Base-by-base conservation (phyloP, 306 rosid species). In the Boehmeria nivea region DNA sequence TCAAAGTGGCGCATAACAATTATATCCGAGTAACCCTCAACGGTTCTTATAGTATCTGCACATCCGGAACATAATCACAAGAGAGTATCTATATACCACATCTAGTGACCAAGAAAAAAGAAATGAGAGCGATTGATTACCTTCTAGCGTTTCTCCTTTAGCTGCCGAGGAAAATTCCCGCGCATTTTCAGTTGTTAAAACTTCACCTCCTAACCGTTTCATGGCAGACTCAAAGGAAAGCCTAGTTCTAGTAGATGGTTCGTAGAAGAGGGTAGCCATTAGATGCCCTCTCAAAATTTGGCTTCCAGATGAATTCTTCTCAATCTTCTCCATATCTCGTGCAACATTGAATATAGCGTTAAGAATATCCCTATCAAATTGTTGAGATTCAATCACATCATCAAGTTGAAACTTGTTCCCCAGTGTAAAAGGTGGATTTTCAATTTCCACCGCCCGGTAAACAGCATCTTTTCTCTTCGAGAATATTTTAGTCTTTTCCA, bases 181-280 rank as follows among this genome's bases (percentile, higher is more conserved):
- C 0, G 97, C 97, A 76, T 86, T 86, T 81, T 89, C 97, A 38
- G 97, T 89, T 18, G 97, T 83, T 54, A 89, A 76, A 48, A 86
- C 95, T 61, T 89, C 90, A 45, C 95, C 97, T 6, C 97, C 97
- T 19, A 89, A 67, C 58, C 94, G 75, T 72, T 83, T 89, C 97
- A 89, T 89, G 59, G 97, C 95, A 67, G 97, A 89, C 77, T 89
- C 94, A 42, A 89, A 89, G 16, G 94, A 89, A 69, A 89, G 94
- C 65, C 97, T 77, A 22, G 95, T 86, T 61, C 97, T 83, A 48
- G 97, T 89, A 48, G 97, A 86, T 17, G 95, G 95, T 64, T 89
- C 97, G 59, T 89, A 89, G 65, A 89, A 86, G 15, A 89, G 77
- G 28, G 97, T 86, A 65, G 97, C 95, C 97, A 89, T 86, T 51